Conservation (phyloP, 768 basidiomycete species). For the Galerina sulciceps region DNA sequence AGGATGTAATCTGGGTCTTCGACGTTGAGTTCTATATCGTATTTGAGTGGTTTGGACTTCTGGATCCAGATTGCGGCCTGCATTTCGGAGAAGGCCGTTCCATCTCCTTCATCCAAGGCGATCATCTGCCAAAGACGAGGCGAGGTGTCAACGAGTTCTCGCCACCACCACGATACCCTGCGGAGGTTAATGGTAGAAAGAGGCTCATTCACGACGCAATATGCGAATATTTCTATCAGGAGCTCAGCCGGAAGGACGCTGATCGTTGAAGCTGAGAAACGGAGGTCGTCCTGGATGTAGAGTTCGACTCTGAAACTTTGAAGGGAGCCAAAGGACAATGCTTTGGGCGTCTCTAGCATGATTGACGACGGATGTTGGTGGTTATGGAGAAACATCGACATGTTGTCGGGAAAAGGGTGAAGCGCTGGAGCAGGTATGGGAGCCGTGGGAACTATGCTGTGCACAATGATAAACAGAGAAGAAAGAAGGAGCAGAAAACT, state of each 20-base stretch:
- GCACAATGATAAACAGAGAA: neutral
- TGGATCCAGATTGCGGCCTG: constrained; percentile 60
- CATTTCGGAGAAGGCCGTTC: constrained; percentile 41
- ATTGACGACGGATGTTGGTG: neutral
- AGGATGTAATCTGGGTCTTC: constrained; percentile 54
- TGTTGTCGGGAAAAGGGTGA: constrained; percentile 1
- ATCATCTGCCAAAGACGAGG: constrained; percentile 68
- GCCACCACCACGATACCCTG: constrained; percentile 65
- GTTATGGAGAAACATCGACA: neutral
- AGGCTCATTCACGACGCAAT: constrained; percentile 45
- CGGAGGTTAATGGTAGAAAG: constrained; percentile 53
- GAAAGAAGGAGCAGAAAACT: neutral
- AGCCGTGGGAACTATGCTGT: constrained; percentile 4
- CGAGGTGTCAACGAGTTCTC: constrained; percentile 50
- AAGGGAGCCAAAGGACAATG: neutral
- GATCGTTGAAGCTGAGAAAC: constrained; percentile 20
- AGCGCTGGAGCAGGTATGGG: neutral
- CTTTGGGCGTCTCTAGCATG: neutral
- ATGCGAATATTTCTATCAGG: constrained; percentile 63
- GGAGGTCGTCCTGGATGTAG: neutral
- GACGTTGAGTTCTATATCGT: constrained; percentile 58
- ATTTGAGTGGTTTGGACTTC: constrained; percentile 55
- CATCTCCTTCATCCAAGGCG: constrained; percentile 47
- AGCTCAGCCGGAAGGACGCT: constrained; percentile 60
- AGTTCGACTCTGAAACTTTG: neutral